Percentiles rank a stretch among this genome's conserved stretches.
Evolutionary conservation across 345 rosid genomes (phyloP).

Genomic region (Gossypium anomalum): DNA sequence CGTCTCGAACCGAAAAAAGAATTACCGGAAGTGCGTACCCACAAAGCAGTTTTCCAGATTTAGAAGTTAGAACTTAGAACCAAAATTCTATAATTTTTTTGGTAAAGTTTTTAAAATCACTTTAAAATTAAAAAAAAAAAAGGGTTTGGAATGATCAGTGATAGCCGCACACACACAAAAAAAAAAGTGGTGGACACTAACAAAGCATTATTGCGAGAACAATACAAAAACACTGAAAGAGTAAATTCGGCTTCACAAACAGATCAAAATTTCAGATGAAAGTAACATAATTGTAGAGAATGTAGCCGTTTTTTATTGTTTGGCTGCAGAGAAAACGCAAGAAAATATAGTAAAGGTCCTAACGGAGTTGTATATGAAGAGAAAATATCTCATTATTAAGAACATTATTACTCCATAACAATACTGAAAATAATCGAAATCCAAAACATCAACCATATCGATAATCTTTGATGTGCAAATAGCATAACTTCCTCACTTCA

Average conservation of each 20-base stretch:
- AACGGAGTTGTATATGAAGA: background rate
- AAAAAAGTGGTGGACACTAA: background rate
- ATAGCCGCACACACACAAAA: too few species aligned
- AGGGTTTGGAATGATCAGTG: background rate
- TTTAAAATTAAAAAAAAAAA: background rate
- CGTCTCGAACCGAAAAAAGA: too few species aligned
- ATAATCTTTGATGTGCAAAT: too few species aligned
- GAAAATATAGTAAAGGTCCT: background rate
- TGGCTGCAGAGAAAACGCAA: constrained; percentile 10
- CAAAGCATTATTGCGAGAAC: background rate
- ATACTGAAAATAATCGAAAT: too few species aligned
- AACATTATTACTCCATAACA: background rate
- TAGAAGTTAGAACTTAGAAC: background rate
- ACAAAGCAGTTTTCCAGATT: background rate
- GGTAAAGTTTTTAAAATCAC: background rate
- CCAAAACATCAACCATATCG: too few species aligned
- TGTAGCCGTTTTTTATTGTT: background rate
- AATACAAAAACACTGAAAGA: background rate
- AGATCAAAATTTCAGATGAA: background rate
- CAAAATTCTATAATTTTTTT: background rate
- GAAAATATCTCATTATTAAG: background rate
- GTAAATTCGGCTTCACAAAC: background rate
- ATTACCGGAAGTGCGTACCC: background rate
- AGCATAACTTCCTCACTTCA: too few species aligned
- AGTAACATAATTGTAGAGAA: background rate